Evolutionary conservation across 108 stramenopile genomes (phyloP), one percentile per base, ranked within the genome.

Genomic region (Seminavis robusta): DNA sequence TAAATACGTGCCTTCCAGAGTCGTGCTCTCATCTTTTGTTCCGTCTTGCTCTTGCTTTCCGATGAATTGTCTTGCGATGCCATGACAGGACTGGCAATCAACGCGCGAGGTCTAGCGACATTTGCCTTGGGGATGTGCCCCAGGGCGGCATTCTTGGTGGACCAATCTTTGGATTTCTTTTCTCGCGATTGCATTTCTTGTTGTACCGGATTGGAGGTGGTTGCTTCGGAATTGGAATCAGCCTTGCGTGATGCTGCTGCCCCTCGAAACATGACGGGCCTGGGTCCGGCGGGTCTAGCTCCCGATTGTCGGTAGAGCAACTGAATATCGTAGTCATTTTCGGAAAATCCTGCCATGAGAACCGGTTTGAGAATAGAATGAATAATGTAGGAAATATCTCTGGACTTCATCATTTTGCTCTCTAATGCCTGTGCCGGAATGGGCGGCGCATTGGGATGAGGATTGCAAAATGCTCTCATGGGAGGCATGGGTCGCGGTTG

Each of bases 1-100:
- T 79, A 67, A 20, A 89, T 69, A n/a, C 91, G 80, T 33, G 87
- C 80, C 53, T 86, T 88, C 87, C 91, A 92, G 21, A 88, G 52
- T 29, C 65, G 65, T 4, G 81, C 77, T 26, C 80, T 63, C 32
- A 65, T 64, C 21, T 65, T 61, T 32, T 77, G 77, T 36, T 71
- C 73, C 26, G 32, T 52, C 26, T 63, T 60, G 4, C 4, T 21
- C 27, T 26, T 26, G 8, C 2, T 21, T 17, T 43, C 40, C 3
- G 64, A 64, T 10, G 48, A 59, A 17, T 64, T 52, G 11, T 64
- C 60, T 5, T 55, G 65, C 19, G 42, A 47, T 3, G 43, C 33
- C 33, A 56, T 36, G 7, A 65, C 65, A 11, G 86, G 77, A 2
- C 74, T 81, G n/a, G 74, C 76, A 59, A 92, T 73, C 73, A 88